phyloP scores from a whole-genome alignment of 2,329 filamentous ascomycete species.

The Colletotrichum caudatum region DNA sequence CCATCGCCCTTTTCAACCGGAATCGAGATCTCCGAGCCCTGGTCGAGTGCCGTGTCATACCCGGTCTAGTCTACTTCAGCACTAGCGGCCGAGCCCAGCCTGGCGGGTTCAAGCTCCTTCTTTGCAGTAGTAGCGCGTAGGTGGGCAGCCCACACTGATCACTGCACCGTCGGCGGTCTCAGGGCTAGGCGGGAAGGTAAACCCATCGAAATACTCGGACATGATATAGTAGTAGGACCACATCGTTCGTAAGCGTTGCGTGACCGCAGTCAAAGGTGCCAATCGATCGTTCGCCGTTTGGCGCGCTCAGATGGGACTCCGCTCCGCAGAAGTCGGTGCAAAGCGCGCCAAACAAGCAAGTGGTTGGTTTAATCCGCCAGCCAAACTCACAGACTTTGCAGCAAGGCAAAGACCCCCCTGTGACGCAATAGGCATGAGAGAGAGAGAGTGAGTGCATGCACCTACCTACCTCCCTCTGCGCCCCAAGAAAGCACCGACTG shows the following conservation, averaged over 20 bases:
- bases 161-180: not conserved
- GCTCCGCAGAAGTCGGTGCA: slow-evolving; percentile 4
- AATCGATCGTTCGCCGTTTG: not conserved
- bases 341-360: not conserved
- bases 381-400: not conserved
- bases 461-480: not conserved
- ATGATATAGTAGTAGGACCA: not conserved
- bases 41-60: slow-evolving; percentile 4
- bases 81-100: slow-evolving; percentile 28
- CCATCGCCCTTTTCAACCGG: slow-evolving; percentile 23
- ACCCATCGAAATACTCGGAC: not conserved
- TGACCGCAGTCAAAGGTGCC: slow-evolving; percentile 1
- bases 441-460: not conserved
- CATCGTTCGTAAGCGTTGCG: not conserved
- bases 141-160: not conserved
- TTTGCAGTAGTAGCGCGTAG: slow-evolving; percentile 7
- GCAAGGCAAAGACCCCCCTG: not conserved
- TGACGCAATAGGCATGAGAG: not conserved
- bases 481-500: not conserved
- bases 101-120: slow-evolving; percentile 28
- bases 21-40: slow-evolving; percentile 23
- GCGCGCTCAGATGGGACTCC: slow-evolving; percentile 15
- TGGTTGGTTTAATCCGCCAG: not conserved
- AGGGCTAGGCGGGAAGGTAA: not conserved
- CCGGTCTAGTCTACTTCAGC: not conserved